Percentiles rank a stretch among this genome's conserved stretches.
Conservation (phyloP, 495 filamentous ascomycete species). For the Cairneyella variabilis region DNA sequence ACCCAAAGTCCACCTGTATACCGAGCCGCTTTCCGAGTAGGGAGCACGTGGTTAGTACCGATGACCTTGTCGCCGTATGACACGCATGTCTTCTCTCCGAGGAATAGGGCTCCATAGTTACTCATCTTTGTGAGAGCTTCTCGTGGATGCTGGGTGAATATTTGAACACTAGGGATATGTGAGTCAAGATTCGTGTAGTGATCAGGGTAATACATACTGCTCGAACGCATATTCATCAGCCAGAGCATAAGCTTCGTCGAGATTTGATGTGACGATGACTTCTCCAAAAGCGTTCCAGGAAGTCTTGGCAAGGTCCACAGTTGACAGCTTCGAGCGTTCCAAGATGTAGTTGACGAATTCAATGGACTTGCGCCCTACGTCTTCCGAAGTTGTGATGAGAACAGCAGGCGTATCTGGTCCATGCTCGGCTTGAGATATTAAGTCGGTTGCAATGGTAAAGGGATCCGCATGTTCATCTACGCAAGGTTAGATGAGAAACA, state of each 20-base stretch:
- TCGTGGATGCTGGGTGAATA: slow-evolving; percentile 43
- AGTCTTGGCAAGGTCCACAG: slow-evolving; percentile 37
- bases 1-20: slow-evolving; percentile 52
- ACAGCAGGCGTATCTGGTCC: slow-evolving; percentile 48
- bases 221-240: slow-evolving; percentile 49
- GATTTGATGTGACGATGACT: slow-evolving; percentile 37
- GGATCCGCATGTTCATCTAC: slow-evolving; percentile 48
- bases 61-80: slow-evolving; percentile 52
- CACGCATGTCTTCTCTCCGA: slow-evolving; percentile 51
- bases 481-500: too few relatives aligned
- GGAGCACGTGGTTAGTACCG: slow-evolving; percentile 52
- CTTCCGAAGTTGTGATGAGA: slow-evolving; percentile 43
- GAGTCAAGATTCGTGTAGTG: too few relatives aligned
- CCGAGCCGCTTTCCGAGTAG: slow-evolving; percentile 42
- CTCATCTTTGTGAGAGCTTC: slow-evolving; percentile 48
- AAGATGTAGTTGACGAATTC: slow-evolving; percentile 36
- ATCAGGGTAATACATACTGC: too few relatives aligned
- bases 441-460: slow-evolving; percentile 46
- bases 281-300: slow-evolving; percentile 48
- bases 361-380: slow-evolving; percentile 38
- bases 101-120: slow-evolving; percentile 47
- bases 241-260: slow-evolving; percentile 46
- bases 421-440: slow-evolving; percentile 50
- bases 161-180: too few relatives aligned
- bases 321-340: slow-evolving; percentile 32